A percentile compares a stretch with the other conserved stretches of the same genome.
phyloP scores from a whole-genome alignment of 768 basidiomycete species.

The Psilocybe azurescens region DNA sequence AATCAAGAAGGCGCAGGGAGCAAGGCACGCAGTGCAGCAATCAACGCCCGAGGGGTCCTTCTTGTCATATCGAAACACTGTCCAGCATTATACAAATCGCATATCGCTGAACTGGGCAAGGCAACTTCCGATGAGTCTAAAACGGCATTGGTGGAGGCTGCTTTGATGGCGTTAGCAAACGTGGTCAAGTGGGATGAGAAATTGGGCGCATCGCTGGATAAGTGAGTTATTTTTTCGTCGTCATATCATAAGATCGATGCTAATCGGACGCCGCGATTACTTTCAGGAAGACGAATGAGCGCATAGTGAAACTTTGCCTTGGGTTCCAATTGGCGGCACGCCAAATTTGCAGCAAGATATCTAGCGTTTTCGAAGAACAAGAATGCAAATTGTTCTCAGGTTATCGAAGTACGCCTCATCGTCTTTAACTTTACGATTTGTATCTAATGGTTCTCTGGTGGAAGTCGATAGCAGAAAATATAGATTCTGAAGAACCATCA shows the following conservation, averaged over 20 bases:
- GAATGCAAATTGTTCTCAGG: constrained; percentile 50
- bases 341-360: constrained; percentile 87
- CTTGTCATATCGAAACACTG: constrained; percentile 74
- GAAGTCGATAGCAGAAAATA: constrained; percentile 62
- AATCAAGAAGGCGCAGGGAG: constrained; percentile 39
- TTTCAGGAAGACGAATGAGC: constrained; percentile 68
- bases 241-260: background rate
- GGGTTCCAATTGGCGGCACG: constrained; percentile 64
- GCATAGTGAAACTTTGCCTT: constrained; percentile 64
- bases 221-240: constrained; percentile 47
- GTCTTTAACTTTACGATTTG: background rate
- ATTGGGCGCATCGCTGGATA: constrained; percentile 59
- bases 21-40: constrained; percentile 39
- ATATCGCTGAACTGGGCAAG: constrained; percentile 78
- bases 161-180: constrained; percentile 79
- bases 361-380: constrained; percentile 64
- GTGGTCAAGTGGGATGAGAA: constrained; percentile 64
- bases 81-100: constrained; percentile 73
- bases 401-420: constrained; percentile 63
- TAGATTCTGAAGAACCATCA: constrained; percentile 51
- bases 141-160: constrained; percentile 59
- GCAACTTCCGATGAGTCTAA: constrained; percentile 72
- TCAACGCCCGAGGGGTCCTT: constrained; percentile 58
- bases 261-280: constrained; percentile 4
- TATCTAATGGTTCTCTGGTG: background rate